Conservation (phyloP, 352 stramenopile genomes). For the Phytophthora pseudosyringae region DNA sequence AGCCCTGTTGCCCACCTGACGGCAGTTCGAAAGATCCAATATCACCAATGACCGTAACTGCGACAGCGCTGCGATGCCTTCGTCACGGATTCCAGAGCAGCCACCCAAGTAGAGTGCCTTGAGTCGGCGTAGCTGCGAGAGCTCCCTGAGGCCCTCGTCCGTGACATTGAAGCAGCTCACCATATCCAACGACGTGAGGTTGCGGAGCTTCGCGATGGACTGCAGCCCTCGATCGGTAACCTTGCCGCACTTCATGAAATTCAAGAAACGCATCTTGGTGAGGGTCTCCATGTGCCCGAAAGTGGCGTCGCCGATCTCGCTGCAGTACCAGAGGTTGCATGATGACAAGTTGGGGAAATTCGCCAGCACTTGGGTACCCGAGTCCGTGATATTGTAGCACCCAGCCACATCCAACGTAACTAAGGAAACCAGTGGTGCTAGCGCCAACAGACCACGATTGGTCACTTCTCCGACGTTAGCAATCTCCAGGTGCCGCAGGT, state of each 20-base stretch:
- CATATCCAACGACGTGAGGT: conserved; percentile 75
- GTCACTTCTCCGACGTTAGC: conserved; percentile 81
- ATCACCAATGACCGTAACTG: conserved; percentile 56
- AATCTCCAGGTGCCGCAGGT: conserved; percentile 73
- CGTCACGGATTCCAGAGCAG: conserved; percentile 62
- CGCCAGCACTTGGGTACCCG: conserved; percentile 59
- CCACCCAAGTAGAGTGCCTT: conserved; percentile 71
- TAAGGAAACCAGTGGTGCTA: conserved; percentile 63
- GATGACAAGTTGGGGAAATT: conserved; percentile 66
- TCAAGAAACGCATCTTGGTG: conserved; percentile 72
- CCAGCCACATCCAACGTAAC: conserved; percentile 73
- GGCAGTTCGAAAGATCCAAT: conserved; percentile 79
- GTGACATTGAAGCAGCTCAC: conserved; percentile 82
- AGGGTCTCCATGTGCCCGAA: conserved; percentile 62
- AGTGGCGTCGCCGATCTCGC: conserved; percentile 71
- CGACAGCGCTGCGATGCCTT: conserved; percentile 56
- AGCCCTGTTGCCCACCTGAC: conserved; percentile 71
- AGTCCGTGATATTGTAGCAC: conserved; percentile 85
- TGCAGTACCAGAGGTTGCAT: conserved; percentile 87
- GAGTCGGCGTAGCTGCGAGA: conserved; percentile 51
- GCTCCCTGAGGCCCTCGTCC: conserved; percentile 49
- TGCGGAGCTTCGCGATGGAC: conserved; percentile 57
- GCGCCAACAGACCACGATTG: conserved; percentile 54
- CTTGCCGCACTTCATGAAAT: conserved; percentile 85
- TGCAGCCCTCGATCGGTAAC: conserved; percentile 57